Conservation (phyloP, 495 filamentous ascomycete genomes). For the Penicillium pancosmium region DNA sequence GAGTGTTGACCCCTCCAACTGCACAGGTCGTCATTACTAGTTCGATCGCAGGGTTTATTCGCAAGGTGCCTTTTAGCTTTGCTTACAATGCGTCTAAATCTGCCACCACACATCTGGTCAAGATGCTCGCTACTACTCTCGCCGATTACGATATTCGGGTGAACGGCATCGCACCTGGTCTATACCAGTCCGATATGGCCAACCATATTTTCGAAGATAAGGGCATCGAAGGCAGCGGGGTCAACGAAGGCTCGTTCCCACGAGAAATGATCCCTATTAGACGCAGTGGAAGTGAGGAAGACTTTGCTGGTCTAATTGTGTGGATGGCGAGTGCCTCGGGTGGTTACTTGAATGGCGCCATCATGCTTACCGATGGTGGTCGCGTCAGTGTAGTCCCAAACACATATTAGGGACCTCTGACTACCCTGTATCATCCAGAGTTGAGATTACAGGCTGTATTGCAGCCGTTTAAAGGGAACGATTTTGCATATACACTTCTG, state of each 20-base stretch:
- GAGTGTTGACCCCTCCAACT: constrained; percentile 48
- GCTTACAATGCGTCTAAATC: constrained; percentile 69
- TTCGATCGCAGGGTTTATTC: constrained; percentile 63
- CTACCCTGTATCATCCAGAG: not conserved
- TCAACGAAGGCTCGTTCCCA: constrained; percentile 47
- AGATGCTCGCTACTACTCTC: constrained; percentile 57
- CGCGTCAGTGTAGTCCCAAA: constrained; percentile 50
- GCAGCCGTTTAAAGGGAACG: too few species aligned
- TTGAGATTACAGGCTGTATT: not conserved
- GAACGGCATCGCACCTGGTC: constrained; percentile 68
- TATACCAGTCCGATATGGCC: constrained; percentile 69
- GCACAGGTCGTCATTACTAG: constrained; percentile 67
- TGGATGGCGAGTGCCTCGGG: constrained; percentile 65
- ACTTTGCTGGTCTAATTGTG: constrained; percentile 65
- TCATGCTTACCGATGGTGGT: constrained; percentile 64
- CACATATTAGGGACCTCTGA: constrained; percentile 38
- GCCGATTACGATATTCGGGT: constrained; percentile 61
- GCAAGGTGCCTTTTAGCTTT: constrained; percentile 56
- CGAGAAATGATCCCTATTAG: constrained; percentile 53
- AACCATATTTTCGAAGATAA: constrained; percentile 28
- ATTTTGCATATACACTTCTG: too few species aligned
- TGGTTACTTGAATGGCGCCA: constrained; percentile 60
- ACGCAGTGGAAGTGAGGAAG: constrained; percentile 57
- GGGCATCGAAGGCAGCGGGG: constrained; percentile 22
- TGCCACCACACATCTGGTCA: constrained; percentile 64